Percentiles rank a stretch among this genome's conserved stretches.
Evolutionary conservation across 2,329 filamentous ascomycete genomes (phyloP).

Genomic region (Aplosporella prunicola): DNA sequence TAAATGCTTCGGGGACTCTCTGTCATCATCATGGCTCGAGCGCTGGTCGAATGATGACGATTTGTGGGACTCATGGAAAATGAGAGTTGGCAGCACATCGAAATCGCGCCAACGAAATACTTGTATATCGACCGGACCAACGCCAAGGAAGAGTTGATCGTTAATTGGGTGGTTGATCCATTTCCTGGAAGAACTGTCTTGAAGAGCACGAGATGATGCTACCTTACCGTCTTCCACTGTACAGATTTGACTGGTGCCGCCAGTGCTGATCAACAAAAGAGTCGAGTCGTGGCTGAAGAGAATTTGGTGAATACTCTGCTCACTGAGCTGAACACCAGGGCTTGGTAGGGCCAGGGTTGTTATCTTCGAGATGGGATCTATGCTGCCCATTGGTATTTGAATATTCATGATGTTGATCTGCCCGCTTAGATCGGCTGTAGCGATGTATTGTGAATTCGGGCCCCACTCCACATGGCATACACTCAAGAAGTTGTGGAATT

Average conservation of each 20-base stretch:
- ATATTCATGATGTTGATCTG: background rate
- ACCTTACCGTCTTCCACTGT: background rate
- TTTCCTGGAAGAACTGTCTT: background rate
- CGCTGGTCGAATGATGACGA: background rate
- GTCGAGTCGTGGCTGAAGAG: background rate
- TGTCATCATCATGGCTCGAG: background rate
- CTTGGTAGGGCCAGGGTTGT: background rate
- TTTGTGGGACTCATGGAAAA: too few relatives aligned
- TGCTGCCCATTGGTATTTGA: too few relatives aligned
- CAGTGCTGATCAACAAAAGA: background rate
- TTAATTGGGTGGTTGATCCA: background rate
- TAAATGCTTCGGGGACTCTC: background rate
- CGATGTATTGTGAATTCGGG: background rate
- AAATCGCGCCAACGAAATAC: background rate
- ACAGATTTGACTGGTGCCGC: background rate
- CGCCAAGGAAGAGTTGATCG: background rate
- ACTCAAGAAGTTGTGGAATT: background rate
- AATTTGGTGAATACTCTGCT: background rate
- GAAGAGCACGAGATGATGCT: background rate
- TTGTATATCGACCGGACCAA: background rate
- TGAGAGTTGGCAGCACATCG: background rate
- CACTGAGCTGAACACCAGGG: background rate
- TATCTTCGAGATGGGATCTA: too few relatives aligned
- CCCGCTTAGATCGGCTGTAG: background rate
- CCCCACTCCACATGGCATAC: background rate